A percentile compares a stretch with the other conserved stretches of the same genome.
These are phyloP conservation scores for Tetradesmus lagerheimii DNA, from an alignment of 139 green algal genomes.

Conservation along the genomic window DNA sequence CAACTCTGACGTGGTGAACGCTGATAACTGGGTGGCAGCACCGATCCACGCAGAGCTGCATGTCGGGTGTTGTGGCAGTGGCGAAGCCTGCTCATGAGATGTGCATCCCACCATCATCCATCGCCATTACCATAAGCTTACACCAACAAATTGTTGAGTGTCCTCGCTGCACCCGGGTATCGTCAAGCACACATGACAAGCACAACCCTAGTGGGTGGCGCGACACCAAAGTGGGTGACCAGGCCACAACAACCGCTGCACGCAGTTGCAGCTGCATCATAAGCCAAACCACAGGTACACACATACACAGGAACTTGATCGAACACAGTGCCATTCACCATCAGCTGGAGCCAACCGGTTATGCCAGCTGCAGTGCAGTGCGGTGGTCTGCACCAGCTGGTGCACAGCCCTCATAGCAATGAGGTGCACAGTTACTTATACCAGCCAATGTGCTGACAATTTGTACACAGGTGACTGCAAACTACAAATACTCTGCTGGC, in stretches of 20 bases:
- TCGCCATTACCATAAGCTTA: neutral
- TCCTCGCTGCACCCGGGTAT: neutral
- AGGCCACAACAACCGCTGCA: neutral
- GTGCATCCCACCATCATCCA: neutral
- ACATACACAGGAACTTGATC: too few species aligned
- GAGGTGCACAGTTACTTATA: too few species aligned
- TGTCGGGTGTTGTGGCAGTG: neutral
- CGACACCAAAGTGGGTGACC: neutral
- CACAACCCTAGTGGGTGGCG: neutral
- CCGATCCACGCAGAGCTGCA: neutral
- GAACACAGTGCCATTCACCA: too few species aligned
- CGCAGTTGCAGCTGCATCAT: too few species aligned
- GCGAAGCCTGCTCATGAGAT: neutral
- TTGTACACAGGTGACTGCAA: too few species aligned
- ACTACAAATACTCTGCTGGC: too few species aligned
- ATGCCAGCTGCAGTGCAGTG: too few species aligned
- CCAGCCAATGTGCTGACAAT: too few species aligned
- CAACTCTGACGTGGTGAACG: neutral
- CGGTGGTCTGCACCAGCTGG: too few species aligned
- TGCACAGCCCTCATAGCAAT: too few species aligned
- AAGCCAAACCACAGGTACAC: too few species aligned
- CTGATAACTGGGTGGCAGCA: neutral
- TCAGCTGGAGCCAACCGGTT: too few species aligned
- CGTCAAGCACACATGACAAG: neutral
- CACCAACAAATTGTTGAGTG: neutral